Base-by-base conservation (phyloP, 768 basidiomycete species). In the Mycena latifolia region DNA sequence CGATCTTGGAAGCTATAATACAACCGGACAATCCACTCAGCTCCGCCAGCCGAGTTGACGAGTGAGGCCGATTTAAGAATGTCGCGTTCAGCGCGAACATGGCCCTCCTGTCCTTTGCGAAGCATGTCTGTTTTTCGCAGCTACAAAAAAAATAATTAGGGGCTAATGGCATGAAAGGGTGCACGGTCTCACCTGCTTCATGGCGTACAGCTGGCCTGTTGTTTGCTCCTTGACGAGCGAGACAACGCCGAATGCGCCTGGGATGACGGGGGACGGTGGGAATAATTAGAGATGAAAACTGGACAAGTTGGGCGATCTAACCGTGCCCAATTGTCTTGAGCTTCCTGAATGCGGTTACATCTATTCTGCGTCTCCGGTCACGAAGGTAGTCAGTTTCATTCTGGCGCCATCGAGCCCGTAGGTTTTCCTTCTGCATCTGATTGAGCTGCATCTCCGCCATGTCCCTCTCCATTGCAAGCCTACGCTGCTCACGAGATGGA, bases 251-350 rank as follows among this genome's bases (percentile, higher is more conserved):
- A 99, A 98, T 12, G 96, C 96, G 71, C 95, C 95, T 92, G 77
- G 65, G 59, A 71, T 69, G 72, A 65, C 58, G 66, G 58, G 63
- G 43, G 55, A 56, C 52, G 33, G 76, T 61, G 72, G 51, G 55
- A 69, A 52, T 25, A 53, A 56, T 62, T 31, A 22, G 43, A 43
- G 27, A 65, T 18, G 24, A 27, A 55, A 37, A 22, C 8, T 53
- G 3, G 35, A 29, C 18, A 46, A 18, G 43, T 72, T 63, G 68
- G n/a, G 74, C 69, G 52, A 33, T 71, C 78, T 70, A 71, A 94
- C 95, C 96, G 77, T 98, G 95, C 37, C 96, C 96, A 74, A 98
- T 96, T 53, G 94, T 95, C 84, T 97, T 93, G 68, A 98, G 85
- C 78, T 92, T 92, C 71, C 88, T 84, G 79, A 98, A 98, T 29